A percentile compares a stretch with the other conserved stretches of the same genome.
Conservation (phyloP, 2,329 filamentous ascomycete genomes). For the Calonectria hongkongensis region DNA sequence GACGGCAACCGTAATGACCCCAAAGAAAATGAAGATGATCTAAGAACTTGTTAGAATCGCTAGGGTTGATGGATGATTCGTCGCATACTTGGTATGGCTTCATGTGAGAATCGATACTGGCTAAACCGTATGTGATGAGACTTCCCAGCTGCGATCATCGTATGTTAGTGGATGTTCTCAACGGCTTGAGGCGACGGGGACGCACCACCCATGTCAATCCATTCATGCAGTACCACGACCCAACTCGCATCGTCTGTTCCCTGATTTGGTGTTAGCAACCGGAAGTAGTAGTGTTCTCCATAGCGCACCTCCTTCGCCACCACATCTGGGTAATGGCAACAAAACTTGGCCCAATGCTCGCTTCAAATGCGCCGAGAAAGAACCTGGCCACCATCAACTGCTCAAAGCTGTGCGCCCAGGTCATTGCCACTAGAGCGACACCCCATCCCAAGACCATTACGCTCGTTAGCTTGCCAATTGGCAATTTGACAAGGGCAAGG, state of each 20-base stretch:
- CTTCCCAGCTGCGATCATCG: slow-evolving; percentile 65
- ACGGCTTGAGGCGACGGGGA: neutral
- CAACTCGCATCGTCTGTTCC: slow-evolving; percentile 75
- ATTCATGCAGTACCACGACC: slow-evolving; percentile 77
- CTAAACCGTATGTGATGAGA: slow-evolving; percentile 75
- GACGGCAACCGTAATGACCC: slow-evolving; percentile 69
- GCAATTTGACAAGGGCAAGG: slow-evolving; percentile 75
- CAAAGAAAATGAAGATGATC: slow-evolving; percentile 74
- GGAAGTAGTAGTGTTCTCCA: neutral
- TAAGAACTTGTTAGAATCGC: neutral
- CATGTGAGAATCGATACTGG: slow-evolving; percentile 70
- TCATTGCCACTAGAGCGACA: slow-evolving; percentile 69
- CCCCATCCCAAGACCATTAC: slow-evolving; percentile 75
- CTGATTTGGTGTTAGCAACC: slow-evolving; percentile 46
- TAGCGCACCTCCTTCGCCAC: slow-evolving; percentile 70
- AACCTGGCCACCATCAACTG: slow-evolving; percentile 71
- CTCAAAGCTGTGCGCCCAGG: slow-evolving; percentile 69
- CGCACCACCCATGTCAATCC: slow-evolving; percentile 73
- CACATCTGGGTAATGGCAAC: slow-evolving; percentile 77
- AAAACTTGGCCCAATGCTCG: slow-evolving; percentile 68
- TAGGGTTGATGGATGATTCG: neutral
- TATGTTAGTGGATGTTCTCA: neutral
- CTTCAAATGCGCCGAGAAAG: slow-evolving; percentile 75
- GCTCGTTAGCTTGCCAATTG: slow-evolving; percentile 76
- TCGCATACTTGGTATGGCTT: slow-evolving; percentile 68